Conservation (phyloP, 2,329 filamentous ascomycete genomes). For the Furcasterigmium furcatum region DNA sequence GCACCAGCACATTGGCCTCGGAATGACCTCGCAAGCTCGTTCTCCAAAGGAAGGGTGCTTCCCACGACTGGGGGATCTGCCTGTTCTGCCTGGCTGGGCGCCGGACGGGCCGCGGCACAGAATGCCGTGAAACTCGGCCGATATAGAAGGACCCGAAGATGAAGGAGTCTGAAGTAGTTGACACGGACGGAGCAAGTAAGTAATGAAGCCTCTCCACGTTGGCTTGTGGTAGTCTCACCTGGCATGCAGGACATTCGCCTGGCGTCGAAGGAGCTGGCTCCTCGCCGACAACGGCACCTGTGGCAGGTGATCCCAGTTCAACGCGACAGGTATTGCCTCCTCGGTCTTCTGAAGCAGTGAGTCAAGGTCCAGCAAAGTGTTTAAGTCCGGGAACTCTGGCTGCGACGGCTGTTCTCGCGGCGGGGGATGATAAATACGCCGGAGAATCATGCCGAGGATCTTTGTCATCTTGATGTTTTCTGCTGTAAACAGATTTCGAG, state of each 20-base stretch:
- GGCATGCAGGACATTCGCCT: background rate
- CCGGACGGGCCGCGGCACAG: constrained; percentile 18
- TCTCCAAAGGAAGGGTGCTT: constrained; percentile 13
- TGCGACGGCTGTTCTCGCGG: background rate
- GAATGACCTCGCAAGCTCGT: constrained; percentile 13
- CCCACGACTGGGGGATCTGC: background rate
- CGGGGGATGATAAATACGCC: constrained; percentile 23
- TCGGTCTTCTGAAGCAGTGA: constrained; percentile 3
- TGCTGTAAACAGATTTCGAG: constrained; percentile 11
- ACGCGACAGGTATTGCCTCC: constrained; percentile 3
- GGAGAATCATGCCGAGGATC: constrained; percentile 22
- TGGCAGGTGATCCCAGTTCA: background rate
- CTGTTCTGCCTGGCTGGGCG: background rate
- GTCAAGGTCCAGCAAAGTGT: constrained; percentile 7
- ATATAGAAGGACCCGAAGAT: constrained; percentile 27
- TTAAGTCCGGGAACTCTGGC: constrained; percentile 1
- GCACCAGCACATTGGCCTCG: constrained; percentile 20
- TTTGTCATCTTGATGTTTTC: constrained; percentile 13
- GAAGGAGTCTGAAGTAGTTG: constrained; percentile 10
- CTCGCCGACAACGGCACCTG: constrained; percentile 1
- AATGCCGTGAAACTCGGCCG: constrained; percentile 28
- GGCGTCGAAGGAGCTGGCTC: constrained; percentile 6
- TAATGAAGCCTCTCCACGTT: background rate
- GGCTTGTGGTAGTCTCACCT: no score
- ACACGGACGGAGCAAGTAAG: constrained; percentile 13